Evolutionary conservation across 768 basidiomycete genomes (phyloP).

Genomic region (Boletus pseudo-olivaceus): DNA sequence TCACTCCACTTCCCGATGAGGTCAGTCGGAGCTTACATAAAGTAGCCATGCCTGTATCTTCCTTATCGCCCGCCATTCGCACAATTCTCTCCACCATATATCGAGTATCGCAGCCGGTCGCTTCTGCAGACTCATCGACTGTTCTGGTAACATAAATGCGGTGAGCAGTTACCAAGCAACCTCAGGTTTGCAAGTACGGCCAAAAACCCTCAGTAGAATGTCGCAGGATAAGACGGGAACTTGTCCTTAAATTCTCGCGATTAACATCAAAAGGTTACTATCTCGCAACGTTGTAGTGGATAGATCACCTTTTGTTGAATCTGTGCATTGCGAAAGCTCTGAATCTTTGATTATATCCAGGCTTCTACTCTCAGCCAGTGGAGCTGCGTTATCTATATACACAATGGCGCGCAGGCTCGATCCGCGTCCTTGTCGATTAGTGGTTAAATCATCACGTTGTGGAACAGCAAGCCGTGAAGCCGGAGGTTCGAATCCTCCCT

Average conservation of each 20-base stretch:
- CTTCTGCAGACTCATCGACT: not conserved
- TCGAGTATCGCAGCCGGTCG: not conserved
- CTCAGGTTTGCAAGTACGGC: not conserved
- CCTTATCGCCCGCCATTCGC: slow-evolving; percentile 24
- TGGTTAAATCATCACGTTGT: slow-evolving; percentile 46
- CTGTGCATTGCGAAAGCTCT: no score
- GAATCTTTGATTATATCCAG: no score
- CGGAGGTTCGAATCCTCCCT: slow-evolving; percentile 41
- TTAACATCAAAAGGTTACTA: not conserved
- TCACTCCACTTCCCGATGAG: not conserved
- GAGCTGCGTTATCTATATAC: not conserved
- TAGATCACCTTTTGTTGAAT: not conserved
- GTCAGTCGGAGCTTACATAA: slow-evolving; percentile 2
- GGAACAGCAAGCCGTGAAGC: slow-evolving; percentile 35
- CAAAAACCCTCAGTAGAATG: no score
- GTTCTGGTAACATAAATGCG: not conserved
- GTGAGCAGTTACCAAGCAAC: not conserved
- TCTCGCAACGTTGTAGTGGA: no score
- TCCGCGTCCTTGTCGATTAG: slow-evolving; percentile 40
- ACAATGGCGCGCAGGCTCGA: accelerated
- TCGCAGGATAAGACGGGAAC: no score
- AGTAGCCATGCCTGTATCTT: not conserved
- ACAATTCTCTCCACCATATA: slow-evolving; percentile 15
- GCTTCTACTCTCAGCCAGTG: no score
- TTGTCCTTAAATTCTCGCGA: no score